A percentile compares a stretch with the other conserved stretches of the same genome.
Conservation (phyloP, 2,329 filamentous ascomycete genomes). For the Rhynchosporium secalis region DNA sequence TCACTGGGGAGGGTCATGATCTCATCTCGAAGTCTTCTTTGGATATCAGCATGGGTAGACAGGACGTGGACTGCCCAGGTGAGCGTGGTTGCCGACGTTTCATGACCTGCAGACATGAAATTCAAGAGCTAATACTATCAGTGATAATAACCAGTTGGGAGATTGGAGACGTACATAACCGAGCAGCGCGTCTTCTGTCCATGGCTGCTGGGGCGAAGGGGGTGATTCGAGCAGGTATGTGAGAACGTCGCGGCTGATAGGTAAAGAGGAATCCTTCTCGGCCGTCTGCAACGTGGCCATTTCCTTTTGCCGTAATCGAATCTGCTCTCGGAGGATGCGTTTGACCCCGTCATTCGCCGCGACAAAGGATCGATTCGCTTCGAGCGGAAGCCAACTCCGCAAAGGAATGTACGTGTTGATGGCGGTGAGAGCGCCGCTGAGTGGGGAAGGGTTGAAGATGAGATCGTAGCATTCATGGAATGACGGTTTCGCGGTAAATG, state of each 20-base stretch:
- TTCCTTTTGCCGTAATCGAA: constrained; percentile 36
- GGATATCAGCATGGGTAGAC: constrained; percentile 59
- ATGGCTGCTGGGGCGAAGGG: constrained; percentile 25
- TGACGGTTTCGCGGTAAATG: constrained; percentile 5
- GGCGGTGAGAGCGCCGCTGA: constrained; percentile 26
- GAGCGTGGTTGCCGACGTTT: constrained; percentile 45
- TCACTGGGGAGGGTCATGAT: constrained; percentile 56
- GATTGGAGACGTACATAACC: constrained; percentile 36
- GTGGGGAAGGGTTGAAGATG: constrained; percentile 31
- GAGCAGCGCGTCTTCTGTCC: constrained; percentile 44
- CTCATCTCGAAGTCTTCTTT: constrained; percentile 65
- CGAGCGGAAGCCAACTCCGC: constrained; percentile 42
- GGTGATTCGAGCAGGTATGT: constrained; percentile 6
- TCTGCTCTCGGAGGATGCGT: constrained; percentile 40
- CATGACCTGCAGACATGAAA: constrained; percentile 43
- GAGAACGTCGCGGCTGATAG: constrained; percentile 4
- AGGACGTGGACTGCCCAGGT: constrained; percentile 61
- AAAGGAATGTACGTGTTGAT: constrained; percentile 34
- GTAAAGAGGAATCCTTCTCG: not conserved
- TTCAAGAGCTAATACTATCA: constrained; percentile 29
- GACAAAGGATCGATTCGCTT: constrained; percentile 45
- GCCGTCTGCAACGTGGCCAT: constrained; percentile 21
- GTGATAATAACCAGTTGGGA: not conserved
- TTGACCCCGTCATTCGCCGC: constrained; percentile 40
- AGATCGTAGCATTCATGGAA: constrained; percentile 32